Percentiles rank a stretch among this genome's conserved stretches.
Evolutionary conservation across 2,329 filamentous ascomycete species (phyloP).

Genomic region (Pestalotiopsis sp.): DNA sequence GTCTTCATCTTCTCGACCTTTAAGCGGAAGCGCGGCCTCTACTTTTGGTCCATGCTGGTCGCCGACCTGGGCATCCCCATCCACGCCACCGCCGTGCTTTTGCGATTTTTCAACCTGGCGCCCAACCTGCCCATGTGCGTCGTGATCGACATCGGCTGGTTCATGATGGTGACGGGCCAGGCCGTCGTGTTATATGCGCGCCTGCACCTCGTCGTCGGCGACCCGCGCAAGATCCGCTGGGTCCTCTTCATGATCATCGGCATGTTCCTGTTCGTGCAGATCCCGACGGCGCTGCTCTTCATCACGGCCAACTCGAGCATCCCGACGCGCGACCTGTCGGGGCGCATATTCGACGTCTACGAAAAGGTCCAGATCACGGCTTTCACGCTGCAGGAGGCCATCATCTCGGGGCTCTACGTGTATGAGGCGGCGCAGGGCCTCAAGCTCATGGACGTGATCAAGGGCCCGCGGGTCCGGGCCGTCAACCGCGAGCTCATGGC

Average conservation of each 20-base stretch:
- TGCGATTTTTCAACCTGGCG: conserved; percentile 21
- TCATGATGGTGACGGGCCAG: conserved; percentile 60
- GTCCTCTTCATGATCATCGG: conserved; percentile 60
- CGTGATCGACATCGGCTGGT: conserved; percentile 51
- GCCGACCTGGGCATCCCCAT: conserved; percentile 27
- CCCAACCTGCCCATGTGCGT: conserved; percentile 19
- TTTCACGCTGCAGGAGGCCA: conserved; percentile 46
- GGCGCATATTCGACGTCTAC: conserved; percentile 20
- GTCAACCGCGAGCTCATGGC: conserved; percentile 44
- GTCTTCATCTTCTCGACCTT: conserved; percentile 40
- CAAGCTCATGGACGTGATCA: conserved; percentile 32
- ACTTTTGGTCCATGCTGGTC: conserved; percentile 43
- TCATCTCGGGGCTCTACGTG: conserved; percentile 53
- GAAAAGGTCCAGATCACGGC: conserved; percentile 42
- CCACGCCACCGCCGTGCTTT: conserved; percentile 15
- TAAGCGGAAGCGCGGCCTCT: conserved; percentile 38
- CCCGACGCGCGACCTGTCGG: neutral
- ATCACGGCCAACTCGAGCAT: conserved; percentile 17
- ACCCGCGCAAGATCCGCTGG: conserved; percentile 46
- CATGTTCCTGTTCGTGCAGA: conserved; percentile 54
- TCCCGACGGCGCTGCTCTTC: conserved; percentile 54
- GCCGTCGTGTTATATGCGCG: conserved; percentile 61
- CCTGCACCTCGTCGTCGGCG: conserved; percentile 59
- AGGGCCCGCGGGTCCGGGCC: conserved; percentile 23
- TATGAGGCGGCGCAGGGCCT: conserved; percentile 46